Evolutionary conservation across 441 rosid genomes (phyloP).

Genomic region (Gossypium gossypioides): DNA sequence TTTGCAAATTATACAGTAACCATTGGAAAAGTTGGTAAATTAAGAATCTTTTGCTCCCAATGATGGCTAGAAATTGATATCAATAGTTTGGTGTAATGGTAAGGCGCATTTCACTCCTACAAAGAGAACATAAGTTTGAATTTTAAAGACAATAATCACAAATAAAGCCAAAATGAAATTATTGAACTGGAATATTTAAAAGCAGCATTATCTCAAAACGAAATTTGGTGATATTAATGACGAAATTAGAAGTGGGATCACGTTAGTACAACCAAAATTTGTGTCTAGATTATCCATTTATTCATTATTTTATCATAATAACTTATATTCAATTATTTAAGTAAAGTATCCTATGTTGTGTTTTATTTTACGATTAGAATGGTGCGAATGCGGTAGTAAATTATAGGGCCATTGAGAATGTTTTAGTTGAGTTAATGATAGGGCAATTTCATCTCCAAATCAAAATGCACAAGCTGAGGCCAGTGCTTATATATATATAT

Average conservation of each 20-base stretch:
- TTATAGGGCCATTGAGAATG: neutral
- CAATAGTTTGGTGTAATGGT: no score
- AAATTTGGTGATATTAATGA: no score
- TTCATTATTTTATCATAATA: no score
- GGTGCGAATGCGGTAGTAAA: neutral
- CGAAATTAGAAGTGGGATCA: no score
- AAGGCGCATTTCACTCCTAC: accelerated
- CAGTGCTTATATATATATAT: neutral
- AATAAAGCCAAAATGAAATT: no score
- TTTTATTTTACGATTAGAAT: neutral
- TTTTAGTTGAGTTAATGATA: neutral
- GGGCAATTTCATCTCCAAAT: neutral
- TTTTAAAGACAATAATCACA: accelerated
- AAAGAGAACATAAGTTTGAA: no score
- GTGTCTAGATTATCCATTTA: no score
- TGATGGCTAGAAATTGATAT: no score
- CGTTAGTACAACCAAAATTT: no score
- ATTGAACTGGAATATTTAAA: no score
- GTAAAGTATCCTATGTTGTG: neutral
- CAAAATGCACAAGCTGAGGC: neutral
- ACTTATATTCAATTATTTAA: no score
- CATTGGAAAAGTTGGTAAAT: neutral
- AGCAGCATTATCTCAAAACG: no score
- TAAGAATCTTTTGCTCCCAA: neutral
- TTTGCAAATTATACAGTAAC: neutral